Evolutionary conservation across 169 alveolate species (phyloP).

Genomic region (Cryptosporidium tyzzeri): DNA sequence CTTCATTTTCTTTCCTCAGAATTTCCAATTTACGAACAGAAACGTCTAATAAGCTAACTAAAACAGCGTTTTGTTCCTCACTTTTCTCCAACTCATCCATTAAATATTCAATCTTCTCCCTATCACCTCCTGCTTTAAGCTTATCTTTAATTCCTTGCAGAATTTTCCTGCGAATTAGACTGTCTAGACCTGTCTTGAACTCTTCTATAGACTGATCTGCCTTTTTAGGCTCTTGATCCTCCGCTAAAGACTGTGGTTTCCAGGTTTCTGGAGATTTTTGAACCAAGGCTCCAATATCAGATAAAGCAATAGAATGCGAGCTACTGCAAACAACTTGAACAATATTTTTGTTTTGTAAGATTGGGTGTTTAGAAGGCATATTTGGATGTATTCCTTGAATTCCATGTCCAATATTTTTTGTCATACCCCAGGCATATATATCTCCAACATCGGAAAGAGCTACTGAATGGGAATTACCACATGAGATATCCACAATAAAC

Average conservation of each 20-base stretch:
- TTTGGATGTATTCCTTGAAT: conserved; percentile 40
- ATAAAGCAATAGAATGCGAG: conserved; percentile 59
- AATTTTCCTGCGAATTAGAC: conserved; percentile 1
- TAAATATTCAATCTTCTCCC: conserved; percentile 36
- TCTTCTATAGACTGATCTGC: conserved; percentile 2
- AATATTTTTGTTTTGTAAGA: conserved; percentile 52
- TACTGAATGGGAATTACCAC: conserved; percentile 77
- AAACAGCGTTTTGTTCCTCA: conserved; percentile 42
- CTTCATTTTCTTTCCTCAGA: conserved; percentile 52
- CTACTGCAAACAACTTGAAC: conserved; percentile 66
- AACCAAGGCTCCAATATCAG: conserved; percentile 42
- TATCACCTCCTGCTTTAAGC: background rate
- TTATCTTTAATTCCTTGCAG: conserved; percentile 23
- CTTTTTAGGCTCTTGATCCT: background rate
- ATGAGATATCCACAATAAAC: conserved; percentile 72
- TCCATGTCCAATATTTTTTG: conserved; percentile 67
- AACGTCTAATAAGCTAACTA: conserved; percentile 32
- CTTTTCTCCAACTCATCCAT: conserved; percentile 25
- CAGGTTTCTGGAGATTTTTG: background rate
- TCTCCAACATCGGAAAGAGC: conserved; percentile 75
- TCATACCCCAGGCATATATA: conserved; percentile 67
- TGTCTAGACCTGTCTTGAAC: background rate
- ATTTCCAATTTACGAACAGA: conserved; percentile 50
- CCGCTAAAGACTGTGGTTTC: background rate
- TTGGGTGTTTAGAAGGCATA: conserved; percentile 65